Evolutionary conservation across 78 protist genomes (phyloP).

Genomic region (Polysphondylium violaceum): DNA sequence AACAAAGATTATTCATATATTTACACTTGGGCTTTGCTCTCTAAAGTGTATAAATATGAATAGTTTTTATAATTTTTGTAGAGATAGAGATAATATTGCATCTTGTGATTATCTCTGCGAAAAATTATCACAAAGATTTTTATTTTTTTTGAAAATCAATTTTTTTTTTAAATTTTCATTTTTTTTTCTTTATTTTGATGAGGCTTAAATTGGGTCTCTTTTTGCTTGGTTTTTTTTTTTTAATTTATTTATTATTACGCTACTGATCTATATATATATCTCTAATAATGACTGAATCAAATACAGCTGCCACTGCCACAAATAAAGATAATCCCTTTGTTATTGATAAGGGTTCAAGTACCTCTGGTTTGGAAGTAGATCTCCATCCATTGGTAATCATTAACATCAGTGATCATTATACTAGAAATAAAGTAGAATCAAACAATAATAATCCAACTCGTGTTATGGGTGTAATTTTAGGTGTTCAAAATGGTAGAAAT

Average conservation of each 20-base stretch:
- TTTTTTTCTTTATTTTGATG: neutral
- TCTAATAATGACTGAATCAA: neutral
- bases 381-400: conserved; percentile 94
- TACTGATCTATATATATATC: neutral
- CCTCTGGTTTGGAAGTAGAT: conserved; percentile 55
- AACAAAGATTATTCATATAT: too few species aligned
- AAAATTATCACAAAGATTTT: neutral
- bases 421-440: conserved; percentile 73
- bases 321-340: conserved; percentile 2
- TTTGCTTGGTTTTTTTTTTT: neutral
- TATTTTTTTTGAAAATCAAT: neutral
- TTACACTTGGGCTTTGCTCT: neutral
- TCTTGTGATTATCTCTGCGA: neutral
- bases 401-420: conserved; percentile 91
- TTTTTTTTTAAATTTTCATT: conserved; percentile 25
- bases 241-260: neutral
- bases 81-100: neutral
- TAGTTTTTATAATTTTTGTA: too few species aligned
- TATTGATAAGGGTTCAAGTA: conserved; percentile 56
- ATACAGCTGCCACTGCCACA: neutral
- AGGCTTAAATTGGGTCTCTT: neutral
- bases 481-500: conserved; percentile 86
- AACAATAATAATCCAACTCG: conserved; percentile 32
- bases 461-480: conserved; percentile 87
- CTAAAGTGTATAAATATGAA: too few species aligned